Evolutionary conservation across 1,284 basidiomycete species (phyloP), one percentile per base, ranked within the genome.

Genomic region (Wolfiporia cocos): DNA sequence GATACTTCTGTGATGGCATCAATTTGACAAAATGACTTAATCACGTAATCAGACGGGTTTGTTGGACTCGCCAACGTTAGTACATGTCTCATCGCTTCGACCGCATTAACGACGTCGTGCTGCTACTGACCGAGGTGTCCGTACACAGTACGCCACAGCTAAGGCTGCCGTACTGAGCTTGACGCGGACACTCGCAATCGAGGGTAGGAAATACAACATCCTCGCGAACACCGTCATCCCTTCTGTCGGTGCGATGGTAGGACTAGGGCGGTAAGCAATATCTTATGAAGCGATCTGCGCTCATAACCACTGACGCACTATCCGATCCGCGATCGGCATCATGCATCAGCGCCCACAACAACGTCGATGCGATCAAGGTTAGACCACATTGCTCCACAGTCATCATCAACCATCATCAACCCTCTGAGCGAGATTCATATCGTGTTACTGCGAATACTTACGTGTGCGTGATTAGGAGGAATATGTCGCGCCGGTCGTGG

Each of bases 111-210:
- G n/a, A n/a, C n/a, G n/a, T n/a, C n/a, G n/a, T 28, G 26, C 14
- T 14, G 14, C 7, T 7, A 14, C 26, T 28, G 26, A 28, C 26
- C 9, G 17, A 7, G 6, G 10, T 33, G 31, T 15, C 17, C 31
- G 17, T 37, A 15, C 45, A 12, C 39, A 85, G 85, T 95, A 96
- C 62, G 85, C 86, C 15, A 84, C 94, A 3, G 95, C 95, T 28
- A 99, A 99, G 66, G 88, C 92, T 44, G 95, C 80, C 32, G 90
- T 99, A 55, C 85, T 92, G 49, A 93, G 92, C 49, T 66, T 99
- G 22, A 93, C 93, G 19, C 80, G 85, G 48, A 86, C 93, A 0
- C 78, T 99, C 30, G 92, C 86, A 5, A 84, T 96, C 46, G 96
- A 99, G 66, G 95, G 95, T 43, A 74, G 77, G 62, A 92, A 92